phyloP scores from a whole-genome alignment of 139 green algal species.

The Auxenochlorella protothecoides region DNA sequence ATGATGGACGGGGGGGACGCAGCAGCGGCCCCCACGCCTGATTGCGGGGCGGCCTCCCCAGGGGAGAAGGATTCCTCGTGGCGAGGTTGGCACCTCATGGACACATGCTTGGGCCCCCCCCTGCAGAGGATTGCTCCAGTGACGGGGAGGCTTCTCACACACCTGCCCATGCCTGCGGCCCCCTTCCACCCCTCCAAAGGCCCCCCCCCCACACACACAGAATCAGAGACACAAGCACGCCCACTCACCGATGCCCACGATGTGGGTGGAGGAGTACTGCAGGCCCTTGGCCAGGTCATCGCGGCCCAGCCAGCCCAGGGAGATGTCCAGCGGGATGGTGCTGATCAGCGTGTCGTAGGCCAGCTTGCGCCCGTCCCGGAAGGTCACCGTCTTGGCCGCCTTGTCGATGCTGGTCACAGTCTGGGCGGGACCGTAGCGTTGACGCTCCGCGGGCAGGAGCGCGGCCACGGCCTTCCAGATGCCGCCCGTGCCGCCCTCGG shows the following conservation, averaged over 20 bases:
- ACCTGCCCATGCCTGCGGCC: slow-evolving; percentile 13
- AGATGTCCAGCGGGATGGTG: slow-evolving; percentile 75
- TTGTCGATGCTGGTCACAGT: slow-evolving; percentile 55
- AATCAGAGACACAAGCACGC: neutral
- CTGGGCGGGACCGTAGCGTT: slow-evolving; percentile 49
- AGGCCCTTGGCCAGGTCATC: slow-evolving; percentile 58
- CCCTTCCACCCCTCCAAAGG: no score
- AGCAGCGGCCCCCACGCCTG: no score
- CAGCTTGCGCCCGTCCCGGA: slow-evolving; percentile 32
- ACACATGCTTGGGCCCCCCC: no score
- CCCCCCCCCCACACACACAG: neutral
- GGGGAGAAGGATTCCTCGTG: no score
- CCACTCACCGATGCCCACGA: slow-evolving; percentile 56
- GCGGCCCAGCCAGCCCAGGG: slow-evolving; percentile 53
- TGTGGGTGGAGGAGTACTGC: slow-evolving; percentile 67
- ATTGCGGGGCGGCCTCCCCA: no score
- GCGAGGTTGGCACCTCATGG: no score
- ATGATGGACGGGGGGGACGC: no score
- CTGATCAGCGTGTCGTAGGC: slow-evolving; percentile 57
- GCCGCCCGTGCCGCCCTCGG: slow-evolving; percentile 66
- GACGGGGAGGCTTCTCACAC: no score
- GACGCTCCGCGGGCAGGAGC: slow-evolving; percentile 61
- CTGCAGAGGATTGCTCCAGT: no score
- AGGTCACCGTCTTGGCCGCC: slow-evolving; percentile 41
- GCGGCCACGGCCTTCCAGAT: slow-evolving; percentile 82